Conservation (phyloP, 139 green algal species). For the Volvox africanus region DNA sequence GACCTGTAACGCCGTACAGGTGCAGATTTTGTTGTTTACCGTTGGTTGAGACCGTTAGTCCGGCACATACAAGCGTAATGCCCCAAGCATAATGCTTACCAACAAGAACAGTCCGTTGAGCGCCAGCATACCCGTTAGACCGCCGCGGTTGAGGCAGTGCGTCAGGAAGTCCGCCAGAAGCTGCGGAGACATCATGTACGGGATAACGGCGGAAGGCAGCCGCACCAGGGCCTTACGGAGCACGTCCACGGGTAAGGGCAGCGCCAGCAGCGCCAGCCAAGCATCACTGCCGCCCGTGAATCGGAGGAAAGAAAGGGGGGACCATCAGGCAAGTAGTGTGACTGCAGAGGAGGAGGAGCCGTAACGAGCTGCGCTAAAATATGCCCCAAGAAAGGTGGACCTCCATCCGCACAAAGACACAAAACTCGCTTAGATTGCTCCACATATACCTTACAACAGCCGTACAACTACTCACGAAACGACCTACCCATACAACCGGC, state of each 20-base stretch:
- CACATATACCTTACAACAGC: too few species aligned
- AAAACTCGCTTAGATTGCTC: too few species aligned
- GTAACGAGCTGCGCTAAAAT: too few species aligned
- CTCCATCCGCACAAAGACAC: too few species aligned
- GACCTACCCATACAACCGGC: conserved; percentile 47
- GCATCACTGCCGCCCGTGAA: conserved; percentile 66
- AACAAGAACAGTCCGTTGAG: conserved; percentile 94
- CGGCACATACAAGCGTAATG: not conserved
- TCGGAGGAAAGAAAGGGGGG: too few species aligned
- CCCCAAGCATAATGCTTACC: conserved; percentile 53
- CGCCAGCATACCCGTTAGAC: conserved; percentile 90
- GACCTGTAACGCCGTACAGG: not conserved
- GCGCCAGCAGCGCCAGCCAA: conserved; percentile 88
- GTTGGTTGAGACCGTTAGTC: too few species aligned
- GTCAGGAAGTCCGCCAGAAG: conserved; percentile 94
- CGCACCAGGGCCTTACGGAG: conserved; percentile 79
- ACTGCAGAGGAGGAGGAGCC: too few species aligned
- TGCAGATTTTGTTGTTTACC: too few species aligned
- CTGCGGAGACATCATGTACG: conserved; percentile 80
- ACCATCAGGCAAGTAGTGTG: not conserved
- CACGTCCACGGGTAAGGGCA: conserved; percentile 80
- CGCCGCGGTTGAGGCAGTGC: conserved; percentile 76
- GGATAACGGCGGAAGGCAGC: conserved; percentile 84
- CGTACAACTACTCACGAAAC: not conserved
- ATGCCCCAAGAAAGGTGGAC: too few species aligned